Percentiles rank a stretch among this genome's conserved stretches.
These are phyloP conservation scores for Tagetes patula DNA, from an alignment of 129 eudicot species.

Conservation along the genomic window DNA sequence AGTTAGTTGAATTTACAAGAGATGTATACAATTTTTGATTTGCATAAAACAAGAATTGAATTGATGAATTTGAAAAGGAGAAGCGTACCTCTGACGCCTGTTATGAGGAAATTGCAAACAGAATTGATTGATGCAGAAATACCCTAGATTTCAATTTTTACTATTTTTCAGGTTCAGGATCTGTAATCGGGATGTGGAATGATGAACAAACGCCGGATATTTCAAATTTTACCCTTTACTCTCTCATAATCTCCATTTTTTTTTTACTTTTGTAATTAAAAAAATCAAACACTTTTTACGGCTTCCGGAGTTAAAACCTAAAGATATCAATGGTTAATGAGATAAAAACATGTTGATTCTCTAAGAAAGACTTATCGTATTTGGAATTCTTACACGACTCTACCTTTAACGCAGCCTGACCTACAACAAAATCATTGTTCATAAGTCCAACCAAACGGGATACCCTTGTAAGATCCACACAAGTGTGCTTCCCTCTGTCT, in stretches of 20 bases:
- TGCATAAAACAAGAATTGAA: slow-evolving; percentile 6
- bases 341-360: no score
- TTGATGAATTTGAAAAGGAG: neutral
- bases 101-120: neutral
- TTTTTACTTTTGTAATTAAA: neutral
- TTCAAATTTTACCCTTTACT: neutral
- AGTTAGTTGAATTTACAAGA: slow-evolving; percentile 2
- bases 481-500: no score
- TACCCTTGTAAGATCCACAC: no score
- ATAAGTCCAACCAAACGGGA: no score
- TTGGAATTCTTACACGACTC: no score
- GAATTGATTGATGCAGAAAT: slow-evolving; percentile 16
- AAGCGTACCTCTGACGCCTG: slow-evolving; percentile 37
- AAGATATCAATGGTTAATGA: no score
- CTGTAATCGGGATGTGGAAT: slow-evolving; percentile 35
- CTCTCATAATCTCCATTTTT: neutral
- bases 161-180: slow-evolving; percentile 37
- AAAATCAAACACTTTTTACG: no score
- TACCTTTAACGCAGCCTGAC: no score
- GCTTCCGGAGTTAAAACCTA: no score
- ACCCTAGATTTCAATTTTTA: slow-evolving; percentile 9
- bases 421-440: no score
- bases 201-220: slow-evolving; percentile 27
- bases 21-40: neutral
- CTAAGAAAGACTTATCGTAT: no score